Evolutionary conservation across 352 stramenopile species (phyloP).

Genomic region (Peronospora tabacina): DNA sequence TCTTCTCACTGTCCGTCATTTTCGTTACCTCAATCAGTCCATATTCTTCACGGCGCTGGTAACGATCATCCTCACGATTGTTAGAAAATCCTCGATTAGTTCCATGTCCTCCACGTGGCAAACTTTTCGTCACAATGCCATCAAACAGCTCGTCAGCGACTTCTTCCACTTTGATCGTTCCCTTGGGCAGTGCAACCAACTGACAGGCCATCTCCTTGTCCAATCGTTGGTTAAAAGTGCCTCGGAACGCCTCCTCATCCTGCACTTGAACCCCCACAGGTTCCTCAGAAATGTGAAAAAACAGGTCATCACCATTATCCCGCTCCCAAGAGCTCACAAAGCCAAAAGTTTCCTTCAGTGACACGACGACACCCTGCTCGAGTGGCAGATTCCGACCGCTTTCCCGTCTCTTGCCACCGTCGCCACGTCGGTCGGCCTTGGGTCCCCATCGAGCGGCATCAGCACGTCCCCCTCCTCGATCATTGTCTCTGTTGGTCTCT

Average conservation of each 20-base stretch:
- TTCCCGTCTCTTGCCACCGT: background rate
- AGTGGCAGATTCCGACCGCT: constrained; percentile 20
- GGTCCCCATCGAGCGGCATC: constrained; percentile 21
- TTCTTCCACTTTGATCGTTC: constrained; percentile 68
- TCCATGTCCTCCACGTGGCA: constrained; percentile 31
- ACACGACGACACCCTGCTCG: constrained; percentile 37
- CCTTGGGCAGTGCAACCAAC: constrained; percentile 55
- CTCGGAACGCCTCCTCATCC: constrained; percentile 69
- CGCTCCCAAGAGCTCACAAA: constrained; percentile 57
- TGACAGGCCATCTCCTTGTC: constrained; percentile 67
- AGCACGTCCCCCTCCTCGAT: constrained; percentile 13
- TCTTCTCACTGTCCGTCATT: constrained; percentile 4
- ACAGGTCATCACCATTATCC: constrained; percentile 64
- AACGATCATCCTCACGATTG: constrained; percentile 28
- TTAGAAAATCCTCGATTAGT: constrained; percentile 29
- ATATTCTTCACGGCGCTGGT: constrained; percentile 32
- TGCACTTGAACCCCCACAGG: constrained; percentile 57
- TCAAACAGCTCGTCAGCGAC: constrained; percentile 45
- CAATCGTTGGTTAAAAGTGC: constrained; percentile 66
- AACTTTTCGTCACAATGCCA: constrained; percentile 58
- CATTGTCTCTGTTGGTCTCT: constrained; percentile 3
- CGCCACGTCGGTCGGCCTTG: constrained; percentile 15
- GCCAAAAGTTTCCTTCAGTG: constrained; percentile 49
- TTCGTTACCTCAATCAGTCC: constrained; percentile 42
- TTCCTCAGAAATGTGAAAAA: constrained; percentile 78